A percentile compares a stretch with the other conserved stretches of the same genome.
phyloP scores from a whole-genome alignment of 345 rosid genomes.

The Eucalyptus tenuipes region DNA sequence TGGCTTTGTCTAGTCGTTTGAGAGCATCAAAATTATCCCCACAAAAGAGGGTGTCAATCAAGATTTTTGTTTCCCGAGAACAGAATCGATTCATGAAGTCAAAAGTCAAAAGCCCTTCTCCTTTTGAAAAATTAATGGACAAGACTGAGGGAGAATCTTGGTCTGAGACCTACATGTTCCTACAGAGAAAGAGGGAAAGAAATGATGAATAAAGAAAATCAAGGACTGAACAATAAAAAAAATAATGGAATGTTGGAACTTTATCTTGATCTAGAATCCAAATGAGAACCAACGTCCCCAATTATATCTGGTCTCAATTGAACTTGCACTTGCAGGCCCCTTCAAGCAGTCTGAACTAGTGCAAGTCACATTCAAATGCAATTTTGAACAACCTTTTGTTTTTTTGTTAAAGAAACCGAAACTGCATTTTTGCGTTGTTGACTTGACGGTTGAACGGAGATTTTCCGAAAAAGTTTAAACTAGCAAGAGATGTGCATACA shows the following conservation, averaged over 20 bases:
- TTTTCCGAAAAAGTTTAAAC: not conserved
- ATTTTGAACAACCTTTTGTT: not conserved
- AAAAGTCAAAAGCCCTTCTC: not conserved
- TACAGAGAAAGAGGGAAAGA: not conserved
- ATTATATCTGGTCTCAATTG: not conserved
- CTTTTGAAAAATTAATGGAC: not conserved
- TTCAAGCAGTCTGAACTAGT: not conserved
- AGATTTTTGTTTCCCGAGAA: not conserved
- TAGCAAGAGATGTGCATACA: not conserved
- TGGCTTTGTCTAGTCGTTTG: not conserved
- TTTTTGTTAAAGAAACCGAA: not conserved
- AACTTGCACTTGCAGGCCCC: not conserved
- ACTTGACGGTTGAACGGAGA: not conserved
- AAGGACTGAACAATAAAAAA: not conserved
- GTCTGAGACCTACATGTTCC: not conserved
- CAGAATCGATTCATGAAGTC: not conserved
- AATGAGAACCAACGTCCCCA: not conserved
- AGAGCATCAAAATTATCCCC: not conserved
- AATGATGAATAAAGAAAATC: not conserved
- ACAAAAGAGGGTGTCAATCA: not conserved
- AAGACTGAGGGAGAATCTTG: not conserved
- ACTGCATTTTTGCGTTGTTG: not conserved
- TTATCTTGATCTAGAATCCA: not conserved
- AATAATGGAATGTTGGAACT: not conserved
- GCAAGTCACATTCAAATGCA: not conserved